Percentiles rank a stretch among this genome's conserved stretches.
Conservation (phyloP, 257 asterid genomes). For the Scutellaria baicalensis region DNA sequence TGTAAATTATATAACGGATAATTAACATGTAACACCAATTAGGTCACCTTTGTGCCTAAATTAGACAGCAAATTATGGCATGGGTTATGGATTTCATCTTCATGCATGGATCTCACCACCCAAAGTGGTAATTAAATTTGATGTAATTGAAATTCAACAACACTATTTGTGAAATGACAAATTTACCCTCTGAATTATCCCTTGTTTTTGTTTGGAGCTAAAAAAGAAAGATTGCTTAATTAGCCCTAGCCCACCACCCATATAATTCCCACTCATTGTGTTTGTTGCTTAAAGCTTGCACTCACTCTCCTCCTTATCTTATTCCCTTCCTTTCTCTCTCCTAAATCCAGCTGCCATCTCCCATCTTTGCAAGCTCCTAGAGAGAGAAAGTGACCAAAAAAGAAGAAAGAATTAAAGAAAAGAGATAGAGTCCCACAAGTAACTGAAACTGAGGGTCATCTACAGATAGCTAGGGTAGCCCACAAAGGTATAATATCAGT, state of each 20-base stretch:
- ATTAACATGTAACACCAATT: too few species aligned
- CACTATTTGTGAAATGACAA: neutral
- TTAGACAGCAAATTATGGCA: neutral
- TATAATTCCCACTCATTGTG: constrained; percentile 65
- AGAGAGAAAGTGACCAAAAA: neutral
- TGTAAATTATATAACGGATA: too few species aligned
- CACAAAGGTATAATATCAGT: neutral
- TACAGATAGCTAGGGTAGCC: constrained; percentile 5
- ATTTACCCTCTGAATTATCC: constrained; percentile 15
- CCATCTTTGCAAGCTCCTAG: constrained; percentile 20
- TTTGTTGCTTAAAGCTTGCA: constrained; percentile 80
- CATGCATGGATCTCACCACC: too few species aligned
- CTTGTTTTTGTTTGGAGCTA: neutral
- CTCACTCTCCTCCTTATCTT: constrained; percentile 29
- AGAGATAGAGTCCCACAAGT: constrained; percentile 19
- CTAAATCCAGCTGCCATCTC: constrained; percentile 23
- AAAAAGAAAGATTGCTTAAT: constrained; percentile 21
- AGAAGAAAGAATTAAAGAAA: neutral
- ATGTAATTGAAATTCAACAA: too few species aligned
- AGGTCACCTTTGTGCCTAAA: neutral
- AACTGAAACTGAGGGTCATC: constrained; percentile 26
- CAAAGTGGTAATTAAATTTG: too few species aligned
- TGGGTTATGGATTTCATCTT: neutral
- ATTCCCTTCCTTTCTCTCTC: constrained; percentile 3
- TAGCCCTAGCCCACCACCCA: constrained; percentile 41